Conservation (phyloP, 345 rosid genomes). For the Bruguiera sexangula region DNA sequence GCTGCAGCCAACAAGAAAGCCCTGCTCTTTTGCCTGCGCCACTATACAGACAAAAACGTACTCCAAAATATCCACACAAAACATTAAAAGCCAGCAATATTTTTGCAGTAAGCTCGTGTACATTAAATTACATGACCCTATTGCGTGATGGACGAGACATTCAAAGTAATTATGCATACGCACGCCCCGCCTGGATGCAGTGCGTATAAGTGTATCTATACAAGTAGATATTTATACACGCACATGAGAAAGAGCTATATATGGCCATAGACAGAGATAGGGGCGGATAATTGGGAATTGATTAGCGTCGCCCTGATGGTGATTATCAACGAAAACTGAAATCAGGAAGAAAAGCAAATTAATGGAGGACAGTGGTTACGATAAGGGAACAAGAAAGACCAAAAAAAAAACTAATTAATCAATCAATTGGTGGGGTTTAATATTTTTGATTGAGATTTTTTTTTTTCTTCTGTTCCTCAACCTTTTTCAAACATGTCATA, state of each 20-base stretch:
- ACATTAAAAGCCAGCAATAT: too few species aligned
- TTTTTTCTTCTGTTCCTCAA: background rate
- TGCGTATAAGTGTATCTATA: too few species aligned
- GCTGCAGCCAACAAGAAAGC: too few species aligned
- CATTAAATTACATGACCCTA: too few species aligned
- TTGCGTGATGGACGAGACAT: too few species aligned
- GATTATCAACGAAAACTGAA: constrained; percentile 8
- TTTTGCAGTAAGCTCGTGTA: too few species aligned
- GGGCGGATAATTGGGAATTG: background rate
- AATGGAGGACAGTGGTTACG: background rate
- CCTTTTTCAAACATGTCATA: background rate
- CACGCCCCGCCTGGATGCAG: too few species aligned
- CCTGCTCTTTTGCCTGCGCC: too few species aligned
- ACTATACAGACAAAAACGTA: too few species aligned
- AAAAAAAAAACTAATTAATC: background rate
- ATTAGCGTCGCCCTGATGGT: constrained; percentile 3
- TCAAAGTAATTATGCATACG: too few species aligned
- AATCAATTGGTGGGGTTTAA: background rate
- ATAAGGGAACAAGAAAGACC: background rate
- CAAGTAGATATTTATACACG: background rate
- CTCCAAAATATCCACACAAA: too few species aligned
- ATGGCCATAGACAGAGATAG: too few species aligned
- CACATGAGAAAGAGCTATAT: background rate
- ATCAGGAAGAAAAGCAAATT: background rate
- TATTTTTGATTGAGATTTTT: background rate